Evolutionary conservation across 2,329 filamentous ascomycete genomes (phyloP).

Genomic region (Clonostachys rosea): DNA sequence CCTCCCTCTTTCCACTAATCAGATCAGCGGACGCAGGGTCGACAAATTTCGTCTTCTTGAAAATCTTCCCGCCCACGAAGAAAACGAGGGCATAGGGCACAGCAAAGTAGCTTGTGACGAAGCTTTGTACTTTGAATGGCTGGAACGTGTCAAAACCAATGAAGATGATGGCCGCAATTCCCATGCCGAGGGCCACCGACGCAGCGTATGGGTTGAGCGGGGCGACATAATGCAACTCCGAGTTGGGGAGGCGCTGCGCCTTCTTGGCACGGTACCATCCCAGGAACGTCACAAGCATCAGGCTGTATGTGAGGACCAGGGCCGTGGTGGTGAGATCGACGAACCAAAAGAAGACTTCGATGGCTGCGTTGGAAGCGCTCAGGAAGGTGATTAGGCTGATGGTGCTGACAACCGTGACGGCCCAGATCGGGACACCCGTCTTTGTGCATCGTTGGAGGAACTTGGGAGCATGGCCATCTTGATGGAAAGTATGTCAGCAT

Average conservation of each 20-base stretch:
- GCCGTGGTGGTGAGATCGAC: conserved; percentile 52
- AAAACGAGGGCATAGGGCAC: conserved; percentile 48
- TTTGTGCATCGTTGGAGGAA: conserved; percentile 54
- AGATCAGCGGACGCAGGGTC: conserved; percentile 56
- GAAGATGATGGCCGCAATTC: conserved; percentile 44
- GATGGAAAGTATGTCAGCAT: conserved; percentile 1
- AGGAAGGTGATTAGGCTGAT: conserved; percentile 51
- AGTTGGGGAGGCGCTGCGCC: conserved; percentile 26
- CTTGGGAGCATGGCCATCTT: conserved; percentile 41
- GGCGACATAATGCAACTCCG: conserved; percentile 42
- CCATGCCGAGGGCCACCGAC: conserved; percentile 40
- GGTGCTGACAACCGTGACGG: conserved; percentile 46
- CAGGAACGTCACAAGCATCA: not conserved
- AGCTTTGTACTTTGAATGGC: conserved; percentile 39
- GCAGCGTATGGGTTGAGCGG: conserved; percentile 45
- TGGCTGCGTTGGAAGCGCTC: conserved; percentile 39
- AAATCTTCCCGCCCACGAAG: conserved; percentile 62
- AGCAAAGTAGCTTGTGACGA: conserved; percentile 49
- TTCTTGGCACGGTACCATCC: not conserved
- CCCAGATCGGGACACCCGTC: conserved; percentile 57
- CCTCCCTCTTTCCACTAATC: conserved; percentile 56
- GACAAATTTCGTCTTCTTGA: conserved; percentile 54
- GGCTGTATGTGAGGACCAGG: conserved; percentile 47
- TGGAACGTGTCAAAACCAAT: conserved; percentile 52
- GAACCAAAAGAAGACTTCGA: conserved; percentile 47